Percentiles rank a stretch among this genome's conserved stretches.
phyloP scores from a whole-genome alignment of 2,329 filamentous ascomycete species.

The Lachnellula suecica region DNA sequence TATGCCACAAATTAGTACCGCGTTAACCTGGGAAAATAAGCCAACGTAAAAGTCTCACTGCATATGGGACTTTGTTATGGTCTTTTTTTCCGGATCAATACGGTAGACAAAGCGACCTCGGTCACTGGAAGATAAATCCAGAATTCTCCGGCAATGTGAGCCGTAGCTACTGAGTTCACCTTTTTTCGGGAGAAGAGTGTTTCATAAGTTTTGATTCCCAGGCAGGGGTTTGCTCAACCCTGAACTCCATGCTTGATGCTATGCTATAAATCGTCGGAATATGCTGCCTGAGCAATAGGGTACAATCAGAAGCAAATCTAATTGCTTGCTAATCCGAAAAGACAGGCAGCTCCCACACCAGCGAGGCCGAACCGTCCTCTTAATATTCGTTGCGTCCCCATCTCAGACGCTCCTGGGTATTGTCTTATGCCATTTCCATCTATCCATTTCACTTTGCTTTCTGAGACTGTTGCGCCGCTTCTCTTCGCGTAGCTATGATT shows the following conservation, averaged over 20 bases:
- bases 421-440: neutral
- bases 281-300: neutral
- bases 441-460: slow-evolving; percentile 41
- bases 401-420: neutral
- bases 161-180: too few species aligned
- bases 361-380: neutral
- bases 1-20: too few species aligned
- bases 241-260: slow-evolving; percentile 1
- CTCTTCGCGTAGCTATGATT: slow-evolving; percentile 32
- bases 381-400: neutral
- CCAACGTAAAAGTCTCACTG: too few species aligned
- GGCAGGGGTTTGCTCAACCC: neutral
- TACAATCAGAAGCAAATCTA: neutral
- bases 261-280: neutral
- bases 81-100: too few species aligned
- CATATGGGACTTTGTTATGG: too few species aligned
- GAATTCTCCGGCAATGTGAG: too few species aligned
- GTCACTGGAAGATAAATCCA: too few species aligned
- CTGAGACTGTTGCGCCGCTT: slow-evolving; percentile 48
- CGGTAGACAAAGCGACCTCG: too few species aligned
- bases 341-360: neutral
- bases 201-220: neutral
- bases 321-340: neutral
- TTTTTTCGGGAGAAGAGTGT: too few species aligned
- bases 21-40: too few species aligned